Evolutionary conservation across 1,139 yeast species (phyloP).

Genomic region (Suhomyces bokatorum): DNA sequence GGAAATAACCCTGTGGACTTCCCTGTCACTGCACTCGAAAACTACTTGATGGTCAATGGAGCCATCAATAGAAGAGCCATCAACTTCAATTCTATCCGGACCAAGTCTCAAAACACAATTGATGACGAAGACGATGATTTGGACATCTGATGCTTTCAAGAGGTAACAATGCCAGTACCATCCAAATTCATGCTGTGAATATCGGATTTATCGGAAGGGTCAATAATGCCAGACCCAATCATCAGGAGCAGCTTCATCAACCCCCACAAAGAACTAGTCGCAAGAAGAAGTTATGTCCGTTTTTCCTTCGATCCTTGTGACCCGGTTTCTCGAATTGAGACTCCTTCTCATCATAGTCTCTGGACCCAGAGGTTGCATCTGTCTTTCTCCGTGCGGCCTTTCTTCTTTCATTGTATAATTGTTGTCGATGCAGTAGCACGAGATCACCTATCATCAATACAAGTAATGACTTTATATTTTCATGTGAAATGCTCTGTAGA

Average conservation of each 20-base stretch:
- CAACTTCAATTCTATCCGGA: constrained; percentile 25
- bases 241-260: not conserved
- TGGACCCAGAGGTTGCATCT: too few species aligned
- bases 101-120: constrained; percentile 10
- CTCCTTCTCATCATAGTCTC: too few species aligned
- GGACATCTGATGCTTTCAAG: constrained; percentile 8
- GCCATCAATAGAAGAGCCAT: constrained; percentile 37
- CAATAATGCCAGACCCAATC: not conserved
- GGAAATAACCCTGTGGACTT: constrained; percentile 38
- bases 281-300: not conserved
- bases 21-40: constrained; percentile 47
- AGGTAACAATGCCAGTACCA: too few species aligned
- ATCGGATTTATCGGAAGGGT: constrained; percentile 1
- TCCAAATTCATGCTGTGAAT: constrained; percentile 4
- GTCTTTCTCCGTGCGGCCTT: too few species aligned
- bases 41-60: constrained; percentile 32
- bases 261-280: not conserved
- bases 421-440: constrained; percentile 5
- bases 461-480: too few species aligned
- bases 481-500: too few species aligned
- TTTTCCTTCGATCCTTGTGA: not conserved
- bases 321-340: not conserved
- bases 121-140: constrained; percentile 24
- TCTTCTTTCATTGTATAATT: not conserved
- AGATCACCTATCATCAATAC: constrained; percentile 7